Conservation (phyloP, 1,139 yeast genomes). For the Diutina ranongensis region DNA sequence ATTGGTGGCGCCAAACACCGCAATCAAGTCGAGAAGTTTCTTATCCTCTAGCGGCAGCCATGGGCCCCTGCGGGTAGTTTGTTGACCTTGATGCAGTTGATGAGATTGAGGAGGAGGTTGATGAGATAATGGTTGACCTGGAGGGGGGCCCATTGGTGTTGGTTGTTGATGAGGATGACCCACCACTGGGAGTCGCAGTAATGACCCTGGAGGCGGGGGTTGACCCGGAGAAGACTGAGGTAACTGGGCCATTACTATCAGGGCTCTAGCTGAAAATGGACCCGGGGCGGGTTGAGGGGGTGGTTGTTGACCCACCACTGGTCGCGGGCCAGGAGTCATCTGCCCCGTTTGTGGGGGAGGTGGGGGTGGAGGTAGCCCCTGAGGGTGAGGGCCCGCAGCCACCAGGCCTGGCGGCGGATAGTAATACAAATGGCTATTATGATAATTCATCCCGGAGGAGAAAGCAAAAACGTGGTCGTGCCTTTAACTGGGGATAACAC, state of each 20-base stretch:
- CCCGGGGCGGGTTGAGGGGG: not conserved
- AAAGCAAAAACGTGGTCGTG: not conserved
- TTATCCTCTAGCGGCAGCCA: conserved; percentile 10
- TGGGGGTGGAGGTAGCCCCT: conserved; percentile 3
- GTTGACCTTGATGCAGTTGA: not conserved
- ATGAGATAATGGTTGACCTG: conserved; percentile 3
- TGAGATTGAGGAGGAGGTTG: not conserved
- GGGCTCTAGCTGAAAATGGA: not conserved
- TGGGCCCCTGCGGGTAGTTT: conserved; percentile 1
- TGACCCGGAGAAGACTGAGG: not conserved
- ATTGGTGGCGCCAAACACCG: conserved; percentile 71
- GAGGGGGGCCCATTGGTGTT: not conserved
- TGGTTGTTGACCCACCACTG: not conserved
- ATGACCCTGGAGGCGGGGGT: not conserved
- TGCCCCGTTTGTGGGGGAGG: not conserved
- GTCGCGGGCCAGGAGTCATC: not conserved
- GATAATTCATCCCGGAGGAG: conserved; percentile 4
- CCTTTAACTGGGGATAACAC: not conserved
- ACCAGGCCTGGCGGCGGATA: conserved; percentile 2
- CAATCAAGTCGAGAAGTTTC: conserved; percentile 56
- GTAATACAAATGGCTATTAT: conserved; percentile 3
- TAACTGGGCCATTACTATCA: not conserved
- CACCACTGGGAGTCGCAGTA: not conserved
- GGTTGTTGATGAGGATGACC: not conserved
- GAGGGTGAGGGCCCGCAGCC: not conserved